phyloP scores from a whole-genome alignment of 1,284 basidiomycete genomes.

The Melampsora americana region DNA sequence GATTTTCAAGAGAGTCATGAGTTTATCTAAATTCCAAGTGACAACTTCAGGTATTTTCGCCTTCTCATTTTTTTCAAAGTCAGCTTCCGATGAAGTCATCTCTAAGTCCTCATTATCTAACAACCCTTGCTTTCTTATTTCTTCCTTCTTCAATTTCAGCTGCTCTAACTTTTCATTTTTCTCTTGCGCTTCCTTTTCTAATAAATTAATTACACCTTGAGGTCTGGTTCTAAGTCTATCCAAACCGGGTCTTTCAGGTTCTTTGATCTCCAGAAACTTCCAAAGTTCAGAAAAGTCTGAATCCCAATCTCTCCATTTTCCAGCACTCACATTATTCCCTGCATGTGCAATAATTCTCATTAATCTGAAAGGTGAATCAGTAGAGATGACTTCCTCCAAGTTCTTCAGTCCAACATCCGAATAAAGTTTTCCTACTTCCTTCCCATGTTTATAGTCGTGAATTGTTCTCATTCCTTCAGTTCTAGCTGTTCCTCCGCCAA shows the following conservation, averaged over 20 bases:
- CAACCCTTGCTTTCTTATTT: too few species aligned
- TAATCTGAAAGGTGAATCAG: background rate
- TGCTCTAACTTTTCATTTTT: background rate
- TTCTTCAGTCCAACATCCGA: background rate
- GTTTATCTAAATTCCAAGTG: background rate
- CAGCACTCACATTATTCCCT: background rate
- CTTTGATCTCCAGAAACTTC: background rate
- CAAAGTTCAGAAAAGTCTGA: background rate
- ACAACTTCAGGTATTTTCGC: background rate
- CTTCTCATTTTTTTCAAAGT: too few species aligned
- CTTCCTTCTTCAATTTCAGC: background rate
- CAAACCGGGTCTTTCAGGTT: background rate
- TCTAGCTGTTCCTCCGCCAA: too few species aligned
- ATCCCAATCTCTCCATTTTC: conserved; percentile 10
- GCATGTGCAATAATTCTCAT: background rate
- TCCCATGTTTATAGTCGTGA: background rate
- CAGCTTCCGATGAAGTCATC: too few species aligned
- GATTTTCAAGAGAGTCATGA: background rate
- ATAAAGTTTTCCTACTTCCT: background rate
- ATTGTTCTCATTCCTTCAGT: background rate
- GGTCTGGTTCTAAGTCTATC: background rate
- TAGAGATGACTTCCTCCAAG: background rate
- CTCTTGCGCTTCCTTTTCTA: background rate
- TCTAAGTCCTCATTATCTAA: too few species aligned
- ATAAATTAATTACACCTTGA: background rate